phyloP scores from a whole-genome alignment of 2,329 filamentous ascomycete genomes.

The Fusarium nanum region DNA sequence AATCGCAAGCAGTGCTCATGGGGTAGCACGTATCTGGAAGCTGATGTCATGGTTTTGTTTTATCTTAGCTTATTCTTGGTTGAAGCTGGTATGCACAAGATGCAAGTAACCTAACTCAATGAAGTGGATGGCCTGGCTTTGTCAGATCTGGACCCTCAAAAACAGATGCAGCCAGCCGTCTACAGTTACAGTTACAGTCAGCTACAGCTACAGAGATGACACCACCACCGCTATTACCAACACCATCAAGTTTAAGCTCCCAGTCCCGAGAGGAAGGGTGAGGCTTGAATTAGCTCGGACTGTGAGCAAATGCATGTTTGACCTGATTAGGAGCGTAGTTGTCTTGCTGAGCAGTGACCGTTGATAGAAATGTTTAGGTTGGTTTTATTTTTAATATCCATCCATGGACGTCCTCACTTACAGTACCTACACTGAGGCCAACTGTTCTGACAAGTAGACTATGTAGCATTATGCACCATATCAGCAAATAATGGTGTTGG shows the following conservation, averaged over 20 bases:
- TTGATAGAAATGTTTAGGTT: conserved; percentile 1
- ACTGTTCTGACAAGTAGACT: neutral
- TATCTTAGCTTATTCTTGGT: neutral
- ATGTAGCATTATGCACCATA: neutral
- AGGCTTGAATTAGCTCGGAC: neutral
- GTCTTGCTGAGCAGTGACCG: conserved; percentile 2
- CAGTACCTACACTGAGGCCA: neutral
- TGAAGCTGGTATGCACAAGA: conserved; percentile 3
- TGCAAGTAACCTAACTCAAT: neutral
- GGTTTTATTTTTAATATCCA: neutral
- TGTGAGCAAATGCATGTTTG: conserved; percentile 19
- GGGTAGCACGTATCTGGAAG: conserved; percentile 15
- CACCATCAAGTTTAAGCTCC: conserved; percentile 12
- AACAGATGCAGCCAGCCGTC: conserved; percentile 24
- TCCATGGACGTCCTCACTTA: conserved; percentile 5
- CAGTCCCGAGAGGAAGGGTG: conserved; percentile 16
- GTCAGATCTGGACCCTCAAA: conserved; percentile 37
- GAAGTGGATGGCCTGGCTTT: conserved; percentile 10
- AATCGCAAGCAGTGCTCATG: conserved; percentile 1
- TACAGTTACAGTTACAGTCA: neutral
- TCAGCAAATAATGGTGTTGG: conserved; percentile 10
- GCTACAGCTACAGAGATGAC: conserved; percentile 36
- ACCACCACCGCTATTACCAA: conserved; percentile 34
- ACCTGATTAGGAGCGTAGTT: conserved; percentile 6
- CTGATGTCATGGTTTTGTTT: conserved; percentile 19